Percentiles rank a stretch among this genome's conserved stretches.
Evolutionary conservation across 192 early-diverging fungal genomes (phyloP).

Genomic region (Rhizophagus sp.): DNA sequence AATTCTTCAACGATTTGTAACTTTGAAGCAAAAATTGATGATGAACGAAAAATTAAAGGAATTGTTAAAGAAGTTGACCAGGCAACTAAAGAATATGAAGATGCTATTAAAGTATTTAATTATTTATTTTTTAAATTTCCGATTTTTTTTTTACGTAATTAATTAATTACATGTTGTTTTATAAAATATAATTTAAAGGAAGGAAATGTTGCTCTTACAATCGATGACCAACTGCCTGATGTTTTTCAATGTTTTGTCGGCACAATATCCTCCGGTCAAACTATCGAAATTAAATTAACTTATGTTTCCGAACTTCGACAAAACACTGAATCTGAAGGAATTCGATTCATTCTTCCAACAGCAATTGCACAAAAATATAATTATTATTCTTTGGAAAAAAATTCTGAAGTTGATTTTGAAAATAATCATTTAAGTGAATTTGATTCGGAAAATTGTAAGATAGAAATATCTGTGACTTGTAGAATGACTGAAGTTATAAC

Average conservation of each 20-base stretch:
- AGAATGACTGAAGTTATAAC: conserved; percentile 34
- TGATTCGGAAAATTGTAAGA: background rate
- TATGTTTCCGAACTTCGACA: conserved; percentile 51
- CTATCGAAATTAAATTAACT: conserved; percentile 41
- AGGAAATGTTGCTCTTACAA: background rate
- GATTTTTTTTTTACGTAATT: background rate
- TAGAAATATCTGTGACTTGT: conserved; percentile 32
- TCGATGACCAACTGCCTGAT: conserved; percentile 28
- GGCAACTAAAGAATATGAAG: conserved; percentile 18
- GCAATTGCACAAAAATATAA: conserved; percentile 42
- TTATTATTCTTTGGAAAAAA: no score
- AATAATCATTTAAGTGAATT: background rate
- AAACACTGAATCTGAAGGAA: conserved; percentile 46
- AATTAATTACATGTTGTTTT: no score
- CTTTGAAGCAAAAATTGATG: conserved; percentile 27
- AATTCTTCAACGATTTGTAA: conserved; percentile 2
- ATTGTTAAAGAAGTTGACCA: conserved; percentile 25
- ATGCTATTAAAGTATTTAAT: background rate
- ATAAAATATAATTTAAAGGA: background rate
- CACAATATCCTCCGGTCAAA: conserved; percentile 42
- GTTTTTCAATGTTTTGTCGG: conserved; percentile 52
- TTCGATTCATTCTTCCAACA: conserved; percentile 49
- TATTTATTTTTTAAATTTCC: background rate
- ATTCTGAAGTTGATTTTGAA: background rate
- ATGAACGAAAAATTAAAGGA: conserved; percentile 4